These are phyloP conservation scores for Pyrus communis DNA, from an alignment of 306 rosid species.

Conservation along the genomic window DNA sequence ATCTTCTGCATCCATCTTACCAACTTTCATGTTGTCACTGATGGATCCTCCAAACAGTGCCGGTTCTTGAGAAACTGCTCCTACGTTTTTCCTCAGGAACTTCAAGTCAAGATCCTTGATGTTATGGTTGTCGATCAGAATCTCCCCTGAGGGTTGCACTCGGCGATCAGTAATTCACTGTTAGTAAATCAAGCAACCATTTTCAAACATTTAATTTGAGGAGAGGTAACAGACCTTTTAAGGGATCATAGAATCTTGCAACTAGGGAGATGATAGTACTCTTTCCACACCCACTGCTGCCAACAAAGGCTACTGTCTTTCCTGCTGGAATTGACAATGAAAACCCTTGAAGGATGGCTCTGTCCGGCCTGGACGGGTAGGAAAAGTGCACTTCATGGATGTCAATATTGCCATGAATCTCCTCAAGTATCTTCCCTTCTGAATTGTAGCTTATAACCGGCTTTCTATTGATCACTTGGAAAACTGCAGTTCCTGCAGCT, in stretches of 20 bases:
- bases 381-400: constrained; percentile 50
- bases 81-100: constrained; percentile 63
- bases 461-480: constrained; percentile 67
- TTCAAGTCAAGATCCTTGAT: constrained; percentile 66
- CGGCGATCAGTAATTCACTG: too few species aligned
- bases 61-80: constrained; percentile 82
- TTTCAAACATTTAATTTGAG: too few species aligned
- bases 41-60: constrained; percentile 67
- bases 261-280: constrained; percentile 79
- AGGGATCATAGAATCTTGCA: constrained; percentile 71
- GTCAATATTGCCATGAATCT: constrained; percentile 48
- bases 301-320: constrained; percentile 71
- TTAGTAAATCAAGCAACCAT: too few species aligned
- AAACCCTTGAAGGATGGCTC: constrained; percentile 54
- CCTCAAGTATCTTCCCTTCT: constrained; percentile 29
- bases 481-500: constrained; percentile 82
- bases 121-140: constrained; percentile 53
- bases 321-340: constrained; percentile 73
- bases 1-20: constrained; percentile 65
- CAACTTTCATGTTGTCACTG: constrained; percentile 65
- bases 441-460: constrained; percentile 44
- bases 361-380: constrained; percentile 73
- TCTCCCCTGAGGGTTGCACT: constrained; percentile 37
- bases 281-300: constrained; percentile 94
- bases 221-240: constrained; percentile 23